Evolutionary conservation across 139 green algal genomes (phyloP).

Genomic region (Chlamydomonas sp.): DNA sequence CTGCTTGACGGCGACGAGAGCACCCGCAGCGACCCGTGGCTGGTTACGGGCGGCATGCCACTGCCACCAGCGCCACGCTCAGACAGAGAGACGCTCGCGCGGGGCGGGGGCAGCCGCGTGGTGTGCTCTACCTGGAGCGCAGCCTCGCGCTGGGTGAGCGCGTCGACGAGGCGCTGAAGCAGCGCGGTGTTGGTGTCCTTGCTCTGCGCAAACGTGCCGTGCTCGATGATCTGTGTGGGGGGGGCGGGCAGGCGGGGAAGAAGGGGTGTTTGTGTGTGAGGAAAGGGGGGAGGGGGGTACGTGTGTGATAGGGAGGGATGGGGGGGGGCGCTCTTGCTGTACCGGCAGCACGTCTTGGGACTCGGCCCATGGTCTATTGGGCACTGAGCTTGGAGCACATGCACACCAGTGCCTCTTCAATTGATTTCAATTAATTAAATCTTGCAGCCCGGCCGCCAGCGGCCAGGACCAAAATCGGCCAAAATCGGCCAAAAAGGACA

Average conservation of each 20-base stretch:
- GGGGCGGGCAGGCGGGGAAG: neutral
- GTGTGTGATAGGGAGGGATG: neutral
- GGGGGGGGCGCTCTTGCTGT: too few relatives aligned
- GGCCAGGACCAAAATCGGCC: too few relatives aligned
- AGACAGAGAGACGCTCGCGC: neutral
- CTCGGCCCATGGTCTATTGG: too few relatives aligned
- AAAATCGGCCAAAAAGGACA: too few relatives aligned
- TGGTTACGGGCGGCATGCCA: neutral
- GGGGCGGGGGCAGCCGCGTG: neutral
- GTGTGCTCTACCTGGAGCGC: neutral
- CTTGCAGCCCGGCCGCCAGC: too few relatives aligned
- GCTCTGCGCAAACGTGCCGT: neutral
- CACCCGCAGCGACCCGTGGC: too few relatives aligned
- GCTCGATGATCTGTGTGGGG: conserved; percentile 7
- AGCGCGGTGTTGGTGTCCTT: neutral
- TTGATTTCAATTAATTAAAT: too few relatives aligned
- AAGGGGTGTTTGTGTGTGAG: neutral
- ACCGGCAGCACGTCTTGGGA: too few relatives aligned
- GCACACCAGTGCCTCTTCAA: neutral
- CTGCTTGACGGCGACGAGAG: too few relatives aligned
- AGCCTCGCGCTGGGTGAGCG: neutral
- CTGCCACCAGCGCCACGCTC: neutral
- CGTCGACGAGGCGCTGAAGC: neutral
- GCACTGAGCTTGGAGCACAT: neutral
- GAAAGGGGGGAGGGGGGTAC: neutral